Percentiles rank a stretch among this genome's conserved stretches.
These are phyloP conservation scores for Pythium insidiosum DNA, from an alignment of 352 stramenopile genomes.

Conservation along the genomic window DNA sequence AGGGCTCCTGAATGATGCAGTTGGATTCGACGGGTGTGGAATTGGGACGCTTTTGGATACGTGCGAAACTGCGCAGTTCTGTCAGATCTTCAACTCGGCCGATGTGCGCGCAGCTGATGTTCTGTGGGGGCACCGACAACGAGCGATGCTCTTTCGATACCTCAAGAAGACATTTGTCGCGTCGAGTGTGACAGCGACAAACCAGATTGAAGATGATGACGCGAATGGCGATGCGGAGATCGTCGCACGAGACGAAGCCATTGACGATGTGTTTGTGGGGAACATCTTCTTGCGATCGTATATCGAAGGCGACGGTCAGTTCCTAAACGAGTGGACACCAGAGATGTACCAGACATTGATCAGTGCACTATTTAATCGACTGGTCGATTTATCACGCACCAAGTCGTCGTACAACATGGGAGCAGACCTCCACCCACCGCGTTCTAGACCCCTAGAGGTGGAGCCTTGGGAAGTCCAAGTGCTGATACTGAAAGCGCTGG, in stretches of 20 bases:
- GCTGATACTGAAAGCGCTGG: constrained; percentile 66
- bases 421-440: too few relatives aligned
- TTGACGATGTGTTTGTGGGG: constrained; percentile 55
- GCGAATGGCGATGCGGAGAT: constrained; percentile 5
- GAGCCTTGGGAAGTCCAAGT: constrained; percentile 77
- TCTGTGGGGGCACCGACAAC: constrained; percentile 56
- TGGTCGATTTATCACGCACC: constrained; percentile 37
- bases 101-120: constrained; percentile 68
- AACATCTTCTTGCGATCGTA: constrained; percentile 81
- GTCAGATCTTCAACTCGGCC: constrained; percentile 62
- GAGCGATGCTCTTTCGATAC: constrained; percentile 44
- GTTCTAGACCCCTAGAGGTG: too few relatives aligned
- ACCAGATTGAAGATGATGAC: constrained; percentile 22
- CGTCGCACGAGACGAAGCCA: constrained; percentile 6
- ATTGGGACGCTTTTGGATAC: constrained; percentile 51
- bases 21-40: constrained; percentile 64
- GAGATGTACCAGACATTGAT: constrained; percentile 67
- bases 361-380: constrained; percentile 45
- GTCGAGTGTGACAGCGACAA: constrained; percentile 15
- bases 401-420: constrained; percentile 41
- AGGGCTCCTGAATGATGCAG: constrained; percentile 49
- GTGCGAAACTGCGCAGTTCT: constrained; percentile 34
- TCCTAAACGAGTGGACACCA: constrained; percentile 64
- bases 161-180: constrained; percentile 61
- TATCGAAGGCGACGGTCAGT: constrained; percentile 70